These are phyloP conservation scores for Elasticomyces elasticus DNA, from an alignment of 495 filamentous ascomycete species.

Conservation along the genomic window DNA sequence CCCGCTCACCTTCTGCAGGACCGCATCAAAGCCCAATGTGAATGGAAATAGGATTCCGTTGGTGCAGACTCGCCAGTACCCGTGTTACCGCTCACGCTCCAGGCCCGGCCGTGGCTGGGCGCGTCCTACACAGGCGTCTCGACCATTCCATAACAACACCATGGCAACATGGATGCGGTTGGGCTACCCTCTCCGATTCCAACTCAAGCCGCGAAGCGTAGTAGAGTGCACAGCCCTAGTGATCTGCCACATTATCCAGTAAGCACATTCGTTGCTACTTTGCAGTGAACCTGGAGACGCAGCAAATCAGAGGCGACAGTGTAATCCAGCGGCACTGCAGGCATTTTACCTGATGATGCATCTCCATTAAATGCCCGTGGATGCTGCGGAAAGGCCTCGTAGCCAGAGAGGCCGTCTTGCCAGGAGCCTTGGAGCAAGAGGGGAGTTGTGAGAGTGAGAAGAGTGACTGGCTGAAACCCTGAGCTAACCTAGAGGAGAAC, in stretches of 20 bases:
- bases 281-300: not conserved
- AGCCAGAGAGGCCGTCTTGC: not conserved
- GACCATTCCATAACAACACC: not conserved
- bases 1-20: not conserved
- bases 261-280: no score
- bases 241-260: no score
- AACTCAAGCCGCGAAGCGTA: no score
- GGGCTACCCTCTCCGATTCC: not conserved
- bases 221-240: no score
- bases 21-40: not conserved
- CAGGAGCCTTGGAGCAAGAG: no score
- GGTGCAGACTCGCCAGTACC: not conserved
- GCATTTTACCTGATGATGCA: no score
- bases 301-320: not conserved
- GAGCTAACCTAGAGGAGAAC: no score
- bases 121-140: not conserved
- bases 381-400: not conserved
- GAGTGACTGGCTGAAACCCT: no score
- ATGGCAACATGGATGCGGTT: not conserved
- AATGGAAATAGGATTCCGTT: not conserved
- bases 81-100: not conserved
- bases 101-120: not conserved
- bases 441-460: no score
- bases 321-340: not conserved
- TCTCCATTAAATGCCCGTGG: not conserved